Evolutionary conservation across 805 yeast genomes (phyloP), one percentile per base, ranked within the genome.

Genomic region (Monosporozyma servazzii): DNA sequence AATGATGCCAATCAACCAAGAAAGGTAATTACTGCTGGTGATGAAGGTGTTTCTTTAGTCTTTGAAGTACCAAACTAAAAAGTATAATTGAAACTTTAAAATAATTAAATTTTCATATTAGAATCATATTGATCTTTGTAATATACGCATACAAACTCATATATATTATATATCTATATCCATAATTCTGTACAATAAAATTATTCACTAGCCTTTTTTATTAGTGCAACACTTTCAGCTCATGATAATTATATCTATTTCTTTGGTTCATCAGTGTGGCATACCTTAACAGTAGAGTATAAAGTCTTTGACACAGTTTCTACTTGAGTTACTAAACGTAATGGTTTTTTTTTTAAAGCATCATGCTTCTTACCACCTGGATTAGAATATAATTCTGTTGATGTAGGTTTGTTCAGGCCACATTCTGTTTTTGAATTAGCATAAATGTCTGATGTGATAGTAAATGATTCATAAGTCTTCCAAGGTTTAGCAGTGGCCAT

Each of bases 31-130:
- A 88, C 97, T 20, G 99, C 96, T 13, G 97, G 97, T 56, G 99
- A 93, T 67, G 99, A 93, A 68, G 96, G 96, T 58, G 96, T 93
- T 31, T 80, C 95, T 11, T 73, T 91, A 56, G 79, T 91, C 10
- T 89, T 81, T 59, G 73, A 75, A 53, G 62, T 65, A 27, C 70
- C 69, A 53, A 63, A 62, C 46, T 63, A 54, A 53, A 18, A 18
- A 1, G n/a, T 13, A 21, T 13, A 39, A 48, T 18, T 20, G 20
- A 27, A 40, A 39, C 30, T n/a, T 21, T 20, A 41, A 10, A 11
- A 20, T 18, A 37, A 18, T 37, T 8, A 7, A 37, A 37, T 5
- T 37, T 8, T 37, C 41, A 37, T 18, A 37, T 4, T 37, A 37
- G 23, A 18, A 20, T 6, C 23, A 18, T 37, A 8, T 21, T 41